Evolutionary conservation across 768 basidiomycete genomes (phyloP), one percentile per base, ranked within the genome.

Genomic region (Lactarius quietus): DNA sequence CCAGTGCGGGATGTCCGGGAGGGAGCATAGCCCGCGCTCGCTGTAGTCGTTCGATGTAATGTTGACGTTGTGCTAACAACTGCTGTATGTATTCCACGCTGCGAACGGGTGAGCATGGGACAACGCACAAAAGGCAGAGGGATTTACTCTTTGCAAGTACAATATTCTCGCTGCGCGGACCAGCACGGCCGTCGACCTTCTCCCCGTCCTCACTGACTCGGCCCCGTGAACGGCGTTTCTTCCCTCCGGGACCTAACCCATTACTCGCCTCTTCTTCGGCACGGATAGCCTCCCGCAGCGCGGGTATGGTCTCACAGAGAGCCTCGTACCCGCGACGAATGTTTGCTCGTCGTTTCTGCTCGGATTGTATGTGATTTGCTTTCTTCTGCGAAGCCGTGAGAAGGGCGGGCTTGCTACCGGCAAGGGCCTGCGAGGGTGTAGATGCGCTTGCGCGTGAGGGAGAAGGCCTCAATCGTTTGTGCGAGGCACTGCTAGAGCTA

Each of bases 301-400:
- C 80, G 12, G 95, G 95, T 0, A 97, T 88, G 31, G 86, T 84
- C 29, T 88, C 88, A 71, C 93, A 95, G 0, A 97, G 80, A 8
- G 89, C 86, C 70, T 95, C 94, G 73, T 96, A 96, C 14, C 93
- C 95, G 43, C 87, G 78, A 14, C 93, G 83, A 59, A 97, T 96
- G 71, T 94, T 95, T 17, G 92, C 92, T 36, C 95, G 85, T 29
- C 95, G 87, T 75, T 95, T 95, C 78, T 96, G 93, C 78, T 97
- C 95, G 2, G 88, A 90, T 70, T 92, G 90, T 69, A 97, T 96
- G 72, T 97, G 94, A 71, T 95, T 95, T 45, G 89, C 89, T 73
- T 95, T 92, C 74, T 95, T 95, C 80, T 95, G 92, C 2, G 89
- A 87, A 0, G 90, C 85, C 1, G 89, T 87, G 29, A 95, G 82